These are phyloP conservation scores for Hyphodiscus sp. DNA, from an alignment of 2,329 filamentous ascomycete species.

Conservation along the genomic window DNA sequence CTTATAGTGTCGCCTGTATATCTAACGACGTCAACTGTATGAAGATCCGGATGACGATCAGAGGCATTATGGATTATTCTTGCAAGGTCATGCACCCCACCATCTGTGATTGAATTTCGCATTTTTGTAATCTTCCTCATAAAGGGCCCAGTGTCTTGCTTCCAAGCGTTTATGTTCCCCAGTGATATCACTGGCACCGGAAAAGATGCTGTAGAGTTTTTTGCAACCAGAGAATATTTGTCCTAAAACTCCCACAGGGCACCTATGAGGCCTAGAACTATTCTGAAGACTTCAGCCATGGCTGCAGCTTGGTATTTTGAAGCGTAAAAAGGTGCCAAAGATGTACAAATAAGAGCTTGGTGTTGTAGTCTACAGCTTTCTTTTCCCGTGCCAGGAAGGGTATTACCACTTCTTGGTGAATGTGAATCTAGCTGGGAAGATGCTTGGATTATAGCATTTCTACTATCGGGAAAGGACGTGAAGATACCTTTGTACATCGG, in stretches of 20 bases:
- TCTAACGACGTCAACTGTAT: constrained; percentile 41
- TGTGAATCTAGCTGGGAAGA: no score
- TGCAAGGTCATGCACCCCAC: constrained; percentile 40
- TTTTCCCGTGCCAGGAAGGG: no score
- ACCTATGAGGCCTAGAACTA: constrained; percentile 37
- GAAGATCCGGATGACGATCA: constrained; percentile 39
- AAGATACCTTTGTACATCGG: no score
- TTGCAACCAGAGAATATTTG: constrained; percentile 43
- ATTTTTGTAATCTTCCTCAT: constrained; percentile 35
- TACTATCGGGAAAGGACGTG: no score
- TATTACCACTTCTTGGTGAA: no score
- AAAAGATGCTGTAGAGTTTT: constrained; percentile 40
- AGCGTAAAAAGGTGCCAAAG: neutral
- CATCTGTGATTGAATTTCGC: constrained; percentile 38
- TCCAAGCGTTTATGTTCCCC: constrained; percentile 37
- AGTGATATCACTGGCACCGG: constrained; percentile 36
- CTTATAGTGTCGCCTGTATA: constrained; percentile 37
- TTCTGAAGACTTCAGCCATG: constrained; percentile 37
- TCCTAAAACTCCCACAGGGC: constrained; percentile 39
- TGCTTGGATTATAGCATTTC: no score
- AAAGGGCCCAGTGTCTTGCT: constrained; percentile 42
- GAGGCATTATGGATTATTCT: constrained; percentile 42
- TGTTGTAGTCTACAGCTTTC: no score
- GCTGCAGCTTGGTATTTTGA: constrained; percentile 1
- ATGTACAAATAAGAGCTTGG: no score